These are phyloP conservation scores for Meripilus lineatus DNA, from an alignment of 1,284 basidiomycete genomes.

Conservation along the genomic window DNA sequence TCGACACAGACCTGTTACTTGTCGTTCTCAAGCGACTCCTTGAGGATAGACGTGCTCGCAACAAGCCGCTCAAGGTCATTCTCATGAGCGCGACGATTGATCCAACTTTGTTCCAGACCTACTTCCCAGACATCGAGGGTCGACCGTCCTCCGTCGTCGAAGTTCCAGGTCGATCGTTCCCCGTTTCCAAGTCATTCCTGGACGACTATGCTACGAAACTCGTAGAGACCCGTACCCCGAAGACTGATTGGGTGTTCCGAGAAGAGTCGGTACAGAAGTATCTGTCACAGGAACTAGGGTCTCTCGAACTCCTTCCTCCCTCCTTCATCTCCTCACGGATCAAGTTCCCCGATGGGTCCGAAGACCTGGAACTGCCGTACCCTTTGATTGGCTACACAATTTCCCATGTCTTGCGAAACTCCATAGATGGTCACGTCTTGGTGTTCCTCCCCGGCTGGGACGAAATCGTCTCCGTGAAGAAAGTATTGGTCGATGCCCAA, in stretches of 20 bases:
- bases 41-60: conserved; percentile 69
- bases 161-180: conserved; percentile 90
- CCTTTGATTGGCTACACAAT: conserved; percentile 82
- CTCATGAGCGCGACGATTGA: conserved; percentile 98
- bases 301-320: conserved; percentile 16
- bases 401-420: conserved; percentile 71
- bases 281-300: conserved; percentile 68
- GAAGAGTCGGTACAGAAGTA: conserved; percentile 80
- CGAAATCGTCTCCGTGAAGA: conserved; percentile 82
- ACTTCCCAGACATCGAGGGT: conserved; percentile 71
- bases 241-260: conserved; percentile 62
- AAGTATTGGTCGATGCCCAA: conserved; percentile 49
- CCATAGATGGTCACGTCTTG: conserved; percentile 85
- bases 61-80: conserved; percentile 81
- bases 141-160: conserved; percentile 74
- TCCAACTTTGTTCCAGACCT: conserved; percentile 82
- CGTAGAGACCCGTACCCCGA: conserved; percentile 27
- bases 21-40: conserved; percentile 88
- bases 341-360: conserved; percentile 24
- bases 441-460: conserved; percentile 94
- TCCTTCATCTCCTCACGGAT: conserved; percentile 10
- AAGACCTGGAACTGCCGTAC: conserved; percentile 81
- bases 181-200: conserved; percentile 79
- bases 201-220: conserved; percentile 73
- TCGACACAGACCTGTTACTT: conserved; percentile 90